These are phyloP conservation scores for Macrocybe gigantea DNA, from an alignment of 768 basidiomycete genomes.

Conservation along the genomic window DNA sequence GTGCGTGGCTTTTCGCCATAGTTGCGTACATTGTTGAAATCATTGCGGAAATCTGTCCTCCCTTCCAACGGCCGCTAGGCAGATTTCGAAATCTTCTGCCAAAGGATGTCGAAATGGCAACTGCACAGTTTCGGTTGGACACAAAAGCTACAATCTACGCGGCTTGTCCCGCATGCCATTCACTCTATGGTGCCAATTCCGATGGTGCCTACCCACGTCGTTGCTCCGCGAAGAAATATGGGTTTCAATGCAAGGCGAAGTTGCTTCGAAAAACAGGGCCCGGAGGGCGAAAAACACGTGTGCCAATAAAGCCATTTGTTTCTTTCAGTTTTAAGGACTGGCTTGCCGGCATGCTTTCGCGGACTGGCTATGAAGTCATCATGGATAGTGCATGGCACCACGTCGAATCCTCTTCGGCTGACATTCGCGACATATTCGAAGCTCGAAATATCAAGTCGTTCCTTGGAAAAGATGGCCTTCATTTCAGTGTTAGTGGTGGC, in stretches of 20 bases:
- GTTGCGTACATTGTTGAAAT: no score
- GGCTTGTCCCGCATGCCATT: constrained; percentile 13
- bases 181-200: constrained; percentile 5
- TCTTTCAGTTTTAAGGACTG: constrained; percentile 20
- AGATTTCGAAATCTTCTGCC: no score
- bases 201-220: not conserved
- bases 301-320: constrained; percentile 16
- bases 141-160: constrained; percentile 11
- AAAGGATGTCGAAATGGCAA: constrained; percentile 6
- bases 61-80: no score
- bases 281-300: not conserved
- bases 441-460: constrained; percentile 15
- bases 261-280: not conserved
- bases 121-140: constrained; percentile 9
- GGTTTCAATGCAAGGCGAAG: not conserved
- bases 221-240: not conserved
- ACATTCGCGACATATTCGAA: constrained; percentile 20
- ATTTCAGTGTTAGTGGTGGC: constrained; percentile 11
- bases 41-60: no score
- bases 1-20: constrained; percentile 10
- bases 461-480: constrained; percentile 18
- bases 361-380: constrained; percentile 15
- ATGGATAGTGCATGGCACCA: constrained; percentile 17
- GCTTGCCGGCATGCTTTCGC: constrained; percentile 17
- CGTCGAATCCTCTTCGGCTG: constrained; percentile 2